phyloP scores from a whole-genome alignment of 176 grass and related monocot species.

The Bolboschoenus planiculmis region DNA sequence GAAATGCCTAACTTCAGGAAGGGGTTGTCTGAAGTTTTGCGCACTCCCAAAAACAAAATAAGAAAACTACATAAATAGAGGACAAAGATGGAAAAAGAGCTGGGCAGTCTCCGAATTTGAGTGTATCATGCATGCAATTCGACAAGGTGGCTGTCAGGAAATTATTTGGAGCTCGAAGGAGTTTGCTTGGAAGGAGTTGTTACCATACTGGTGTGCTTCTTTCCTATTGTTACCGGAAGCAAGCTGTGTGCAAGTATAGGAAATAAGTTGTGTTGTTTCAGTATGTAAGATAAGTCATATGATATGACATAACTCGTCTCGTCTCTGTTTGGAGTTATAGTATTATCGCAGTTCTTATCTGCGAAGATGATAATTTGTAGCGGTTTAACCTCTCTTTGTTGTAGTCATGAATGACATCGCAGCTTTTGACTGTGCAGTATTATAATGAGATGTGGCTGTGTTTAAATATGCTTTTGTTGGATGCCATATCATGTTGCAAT shows the following conservation, averaged over 20 bases:
- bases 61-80: neutral
- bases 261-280: constrained; percentile 2
- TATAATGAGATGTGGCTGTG: neutral
- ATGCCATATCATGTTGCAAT: neutral
- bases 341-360: neutral
- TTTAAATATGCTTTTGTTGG: neutral
- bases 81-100: neutral
- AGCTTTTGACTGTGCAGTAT: neutral
- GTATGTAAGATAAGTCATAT: neutral
- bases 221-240: neutral
- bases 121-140: neutral
- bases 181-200: neutral
- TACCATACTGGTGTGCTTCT: neutral
- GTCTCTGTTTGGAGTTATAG: neutral
- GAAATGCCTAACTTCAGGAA: neutral
- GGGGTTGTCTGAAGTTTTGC: neutral
- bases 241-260: neutral
- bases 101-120: neutral
- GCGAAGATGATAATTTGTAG: neutral
- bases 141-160: neutral
- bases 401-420: neutral
- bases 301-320: neutral
- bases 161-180: neutral
- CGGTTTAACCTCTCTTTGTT: neutral
- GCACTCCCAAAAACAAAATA: neutral